Evolutionary conservation across 768 basidiomycete genomes (phyloP), one percentile per base, ranked within the genome.

Genomic region (Mycena belliarum): DNA sequence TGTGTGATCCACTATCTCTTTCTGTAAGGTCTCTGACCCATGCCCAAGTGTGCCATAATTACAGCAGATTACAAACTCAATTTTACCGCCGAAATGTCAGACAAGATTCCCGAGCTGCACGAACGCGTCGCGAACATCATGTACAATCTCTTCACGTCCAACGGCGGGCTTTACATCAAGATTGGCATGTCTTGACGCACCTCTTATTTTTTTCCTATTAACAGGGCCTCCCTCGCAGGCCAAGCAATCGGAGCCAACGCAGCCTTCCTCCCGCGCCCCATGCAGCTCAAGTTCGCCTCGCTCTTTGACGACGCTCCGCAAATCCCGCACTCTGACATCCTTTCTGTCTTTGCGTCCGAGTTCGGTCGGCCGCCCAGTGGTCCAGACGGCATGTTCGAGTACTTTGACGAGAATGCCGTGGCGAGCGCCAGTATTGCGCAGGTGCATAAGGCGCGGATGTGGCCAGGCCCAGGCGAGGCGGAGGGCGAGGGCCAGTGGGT

Each of bases 391-490:
- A 73, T 94, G 2, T 96, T 96, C 65, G 86, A 85, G 33, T 74
- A 81, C 12, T 96, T 97, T 59, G 89, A 93, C 52, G 79, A 86
- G 59, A 68, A 80, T 3, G 87, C 95, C 0, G 75, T 91, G 1
- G 95, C 95, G 0, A 92, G 89, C 59, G 95, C 95, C 2, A 91
- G 90, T 64, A 88, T 98, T 55, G 95, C 95, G 0, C 95, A 97
- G 69, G 95, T 97, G 0, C 95, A 97, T 68, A 80, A 81, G 43
- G 95, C 95, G 6, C 80, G 78, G 50, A 63, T 80, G 16, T 78
- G 80, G 77, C 75, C 78, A 0, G 65, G 42, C 25, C 65, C 73
- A 6, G 76, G 72, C 12, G 75, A 78, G 49, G 70, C 70, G 10
- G 75, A 76, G 51, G 79, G 75, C 32, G 75, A 78, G 53, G 79